A percentile compares a stretch with the other conserved stretches of the same genome.
Conservation (phyloP, 1,139 yeast species). For the Pichia sp. region DNA sequence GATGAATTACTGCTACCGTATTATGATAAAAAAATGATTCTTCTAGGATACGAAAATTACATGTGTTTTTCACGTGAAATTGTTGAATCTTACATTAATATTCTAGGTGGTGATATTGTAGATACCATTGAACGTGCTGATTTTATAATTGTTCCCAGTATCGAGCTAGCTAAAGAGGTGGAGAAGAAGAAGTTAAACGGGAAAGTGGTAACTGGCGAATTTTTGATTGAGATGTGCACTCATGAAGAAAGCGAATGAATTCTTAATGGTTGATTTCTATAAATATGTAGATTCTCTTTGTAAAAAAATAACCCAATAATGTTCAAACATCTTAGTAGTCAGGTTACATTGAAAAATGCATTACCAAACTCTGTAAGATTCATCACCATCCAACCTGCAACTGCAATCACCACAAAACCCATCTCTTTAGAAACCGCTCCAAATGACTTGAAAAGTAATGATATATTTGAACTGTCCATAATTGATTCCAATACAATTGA, state of each 20-base stretch:
- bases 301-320: background rate
- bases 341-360: background rate
- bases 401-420: conserved; percentile 9
- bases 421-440: conserved; percentile 4
- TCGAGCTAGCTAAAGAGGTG: background rate
- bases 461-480: conserved; percentile 15
- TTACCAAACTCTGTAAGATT: conserved; percentile 12
- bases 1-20: background rate
- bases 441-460: conserved; percentile 6
- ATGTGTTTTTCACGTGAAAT: conserved; percentile 4
- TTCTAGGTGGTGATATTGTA: conserved; percentile 33
- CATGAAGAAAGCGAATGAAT: background rate
- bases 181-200: background rate
- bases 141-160: conserved; percentile 23
- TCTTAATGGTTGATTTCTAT: background rate
- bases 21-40: conserved; percentile 1
- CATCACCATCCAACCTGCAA: conserved; percentile 24
- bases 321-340: background rate
- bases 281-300: background rate
- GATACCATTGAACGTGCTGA: conserved; percentile 23
- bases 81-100: conserved; percentile 25
- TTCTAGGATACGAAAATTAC: conserved; percentile 13
- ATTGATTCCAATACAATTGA: background rate
- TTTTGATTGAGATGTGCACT: background rate
- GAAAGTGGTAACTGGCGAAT: background rate